A percentile compares a stretch with the other conserved stretches of the same genome.
Conservation (phyloP, 495 filamentous ascomycete genomes). For the Neurospora hispaniola region DNA sequence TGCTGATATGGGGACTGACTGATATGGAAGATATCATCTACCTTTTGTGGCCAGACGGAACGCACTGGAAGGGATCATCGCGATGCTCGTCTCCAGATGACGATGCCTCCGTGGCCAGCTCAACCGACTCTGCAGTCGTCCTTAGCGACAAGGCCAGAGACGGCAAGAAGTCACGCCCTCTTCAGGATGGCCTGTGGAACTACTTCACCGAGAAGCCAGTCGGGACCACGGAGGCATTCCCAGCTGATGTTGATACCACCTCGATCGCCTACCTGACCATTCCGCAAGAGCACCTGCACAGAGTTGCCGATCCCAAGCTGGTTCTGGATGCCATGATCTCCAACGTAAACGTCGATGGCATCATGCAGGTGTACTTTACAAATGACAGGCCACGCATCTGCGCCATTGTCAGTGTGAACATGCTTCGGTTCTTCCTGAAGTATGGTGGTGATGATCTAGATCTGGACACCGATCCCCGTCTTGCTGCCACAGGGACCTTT, state of each 20-base stretch:
- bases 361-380: slow-evolving; percentile 15
- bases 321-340: slow-evolving; percentile 1
- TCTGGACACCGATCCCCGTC: background rate
- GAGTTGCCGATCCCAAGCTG: slow-evolving; percentile 4
- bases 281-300: background rate
- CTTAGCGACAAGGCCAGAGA: background rate
- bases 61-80: slow-evolving; percentile 8
- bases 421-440: slow-evolving; percentile 13
- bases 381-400: slow-evolving; percentile 3
- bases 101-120: background rate
- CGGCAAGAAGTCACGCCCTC: background rate
- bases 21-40: slow-evolving; percentile 10
- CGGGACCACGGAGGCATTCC: slow-evolving; percentile 5
- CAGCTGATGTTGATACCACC: slow-evolving; percentile 15
- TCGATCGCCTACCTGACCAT: slow-evolving; percentile 16
- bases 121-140: background rate
- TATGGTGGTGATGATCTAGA: background rate
- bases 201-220: slow-evolving; percentile 8
- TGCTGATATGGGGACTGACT: slow-evolving; percentile 14
- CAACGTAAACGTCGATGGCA: slow-evolving; percentile 11
- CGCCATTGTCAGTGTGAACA: slow-evolving; percentile 13
- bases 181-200: background rate
- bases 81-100: background rate
- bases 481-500: background rate
- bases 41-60: slow-evolving; percentile 12